Base-by-base conservation (phyloP, 139 green algal species). In the Ettlia oleoabundans region DNA sequence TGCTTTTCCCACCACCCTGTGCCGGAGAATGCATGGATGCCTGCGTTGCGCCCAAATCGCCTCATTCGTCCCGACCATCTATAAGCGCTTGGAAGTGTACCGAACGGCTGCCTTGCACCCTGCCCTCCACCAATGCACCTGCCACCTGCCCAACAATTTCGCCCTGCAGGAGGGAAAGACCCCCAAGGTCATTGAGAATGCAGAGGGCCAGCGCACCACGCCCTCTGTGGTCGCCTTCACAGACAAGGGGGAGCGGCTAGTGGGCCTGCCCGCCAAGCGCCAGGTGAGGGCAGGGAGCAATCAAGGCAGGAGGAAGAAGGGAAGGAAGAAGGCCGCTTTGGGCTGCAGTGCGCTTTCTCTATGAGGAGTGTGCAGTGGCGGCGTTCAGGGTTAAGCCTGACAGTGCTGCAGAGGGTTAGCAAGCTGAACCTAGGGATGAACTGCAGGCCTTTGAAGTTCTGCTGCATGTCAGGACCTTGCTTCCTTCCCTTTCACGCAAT, bases 201-300 rank as follows among this genome's bases (percentile, higher is more conserved):
- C 95, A 0, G 97, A 99, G 89, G 97, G 97, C 52, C 84, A 89
- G 72, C 91, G 97, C 69, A 99, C 97, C 51, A 99, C 97, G 2
- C 97, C 97, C 19, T 99, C 97, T 6, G 91, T 99, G 13, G 93
- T 99, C 13, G 97, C 97, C 4, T 99, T 99, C 90, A 99, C 92
- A 19, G 92, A 98, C 43, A 98, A 98, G 88, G 96, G 96, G 2
- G 97, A 99, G 86, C 86, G 94, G 4, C 89, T 99, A 22, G 93
- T 98, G 13, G 96, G 96, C 26, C 85, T 98, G 64, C 96, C 97
- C 3, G 97, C 97, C 80, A 99, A 99, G 91, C 95, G 97, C 38
- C 94, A 97, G 90, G 92, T 96, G 67, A 41, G 77, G 1, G 15
- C 47, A 10, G 15, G 10, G 10, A 58, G 10, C 47, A 58, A 58